phyloP scores from a whole-genome alignment of 441 rosid genomes.

The Pelargonium fulgidum region DNA sequence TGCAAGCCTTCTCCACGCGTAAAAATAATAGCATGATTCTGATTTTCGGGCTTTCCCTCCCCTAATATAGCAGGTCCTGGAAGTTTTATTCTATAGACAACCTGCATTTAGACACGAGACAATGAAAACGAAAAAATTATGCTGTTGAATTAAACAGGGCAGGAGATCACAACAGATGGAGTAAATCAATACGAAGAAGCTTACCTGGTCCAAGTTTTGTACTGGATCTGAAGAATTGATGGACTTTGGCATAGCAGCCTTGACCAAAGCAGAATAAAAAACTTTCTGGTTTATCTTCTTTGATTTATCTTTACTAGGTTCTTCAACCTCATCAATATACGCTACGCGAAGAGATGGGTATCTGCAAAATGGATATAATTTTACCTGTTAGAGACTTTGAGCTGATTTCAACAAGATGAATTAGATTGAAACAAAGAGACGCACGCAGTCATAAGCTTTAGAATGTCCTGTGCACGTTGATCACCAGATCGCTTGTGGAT shows the following conservation, averaged over 20 bases:
- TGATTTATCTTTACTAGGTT: conserved; percentile 60
- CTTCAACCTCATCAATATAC: conserved; percentile 96
- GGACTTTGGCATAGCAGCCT: conserved; percentile 77
- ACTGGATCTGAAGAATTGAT: conserved; percentile 69
- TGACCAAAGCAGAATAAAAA: conserved; percentile 85
- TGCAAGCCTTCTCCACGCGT: conserved; percentile 99
- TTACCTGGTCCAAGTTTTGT: conserved; percentile 92
- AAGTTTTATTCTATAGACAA: conserved; percentile 85
- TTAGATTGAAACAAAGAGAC: conserved; percentile 6
- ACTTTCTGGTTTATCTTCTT: conserved; percentile 67
- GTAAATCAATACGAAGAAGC: conserved; percentile 3
- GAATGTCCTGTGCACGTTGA: conserved; percentile 78
- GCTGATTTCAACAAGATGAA: no score
- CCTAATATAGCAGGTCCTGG: conserved; percentile 98
- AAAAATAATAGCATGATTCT: conserved; percentile 97
- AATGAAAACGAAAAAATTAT: not conserved
- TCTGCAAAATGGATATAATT: conserved; percentile 35
- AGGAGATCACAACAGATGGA: not conserved
- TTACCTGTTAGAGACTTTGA: no score
- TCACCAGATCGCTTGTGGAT: conserved; percentile 85
- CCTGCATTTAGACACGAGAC: conserved; percentile 38
- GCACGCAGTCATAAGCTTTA: conserved; percentile 87
- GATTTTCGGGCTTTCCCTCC: conserved; percentile 99
- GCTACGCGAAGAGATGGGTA: conserved; percentile 98
- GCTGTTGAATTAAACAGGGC: no score